Conservation (phyloP, 805 yeast genomes). For the Candida insectorum region DNA sequence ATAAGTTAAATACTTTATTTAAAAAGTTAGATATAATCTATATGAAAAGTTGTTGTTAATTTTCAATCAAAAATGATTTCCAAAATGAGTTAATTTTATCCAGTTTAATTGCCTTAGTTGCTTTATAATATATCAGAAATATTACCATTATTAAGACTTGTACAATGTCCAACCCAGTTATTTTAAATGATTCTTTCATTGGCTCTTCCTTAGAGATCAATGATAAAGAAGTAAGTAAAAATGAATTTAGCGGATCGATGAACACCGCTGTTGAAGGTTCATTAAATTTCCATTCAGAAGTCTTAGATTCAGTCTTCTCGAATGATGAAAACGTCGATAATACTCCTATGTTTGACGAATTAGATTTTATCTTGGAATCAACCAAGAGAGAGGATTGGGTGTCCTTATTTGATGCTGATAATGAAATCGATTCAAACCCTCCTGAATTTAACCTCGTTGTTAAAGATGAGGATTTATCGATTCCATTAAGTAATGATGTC, state of each 20-base stretch:
- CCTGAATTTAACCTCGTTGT: slow-evolving; percentile 8
- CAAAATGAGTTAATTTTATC: slow-evolving; percentile 6
- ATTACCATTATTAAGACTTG: slow-evolving; percentile 1
- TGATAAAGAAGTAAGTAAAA: not conserved
- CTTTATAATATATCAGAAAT: not conserved
- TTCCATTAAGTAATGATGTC: slow-evolving; percentile 12
- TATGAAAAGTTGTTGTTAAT: slow-evolving; percentile 4
- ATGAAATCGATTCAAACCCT: slow-evolving; percentile 12
- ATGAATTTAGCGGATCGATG: not conserved
- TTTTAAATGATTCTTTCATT: slow-evolving; percentile 14
- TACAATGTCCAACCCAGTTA: slow-evolving; percentile 14
- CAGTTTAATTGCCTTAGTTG: slow-evolving; percentile 2
- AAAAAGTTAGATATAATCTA: not conserved
- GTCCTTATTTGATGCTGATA: slow-evolving; percentile 48
- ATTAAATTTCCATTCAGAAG: slow-evolving; percentile 49
- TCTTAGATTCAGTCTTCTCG: slow-evolving; percentile 51
- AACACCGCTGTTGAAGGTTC: slow-evolving; percentile 32
- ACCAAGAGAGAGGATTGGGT: slow-evolving; percentile 54
- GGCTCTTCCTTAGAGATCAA: slow-evolving; percentile 7
- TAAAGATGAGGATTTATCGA: slow-evolving; percentile 14
- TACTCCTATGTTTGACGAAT: slow-evolving; percentile 62
- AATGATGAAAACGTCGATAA: slow-evolving; percentile 35
- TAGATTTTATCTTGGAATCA: slow-evolving; percentile 41
- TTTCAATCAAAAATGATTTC: slow-evolving; percentile 7
- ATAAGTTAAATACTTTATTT: no score